phyloP scores from a whole-genome alignment of 1,139 yeast genomes.

The Magnusiomyces tetraspermus region DNA sequence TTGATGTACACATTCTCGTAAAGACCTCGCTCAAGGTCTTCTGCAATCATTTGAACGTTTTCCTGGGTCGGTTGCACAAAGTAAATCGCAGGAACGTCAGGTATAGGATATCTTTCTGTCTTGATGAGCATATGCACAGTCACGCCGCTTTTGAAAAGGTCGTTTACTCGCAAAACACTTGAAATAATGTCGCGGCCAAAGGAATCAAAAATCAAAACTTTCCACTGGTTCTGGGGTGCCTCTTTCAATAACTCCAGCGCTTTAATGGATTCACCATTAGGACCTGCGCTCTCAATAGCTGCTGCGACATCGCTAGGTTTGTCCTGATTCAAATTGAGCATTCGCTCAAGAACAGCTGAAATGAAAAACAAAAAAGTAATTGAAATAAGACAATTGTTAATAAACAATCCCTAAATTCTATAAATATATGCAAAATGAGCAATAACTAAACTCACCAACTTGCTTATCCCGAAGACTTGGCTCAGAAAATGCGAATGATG shows the following conservation, averaged over 20 bases:
- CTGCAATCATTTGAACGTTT: conserved; percentile 57
- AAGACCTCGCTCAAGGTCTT: conserved; percentile 62
- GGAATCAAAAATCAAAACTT: conserved; percentile 76
- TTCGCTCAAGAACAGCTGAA: conserved; percentile 54
- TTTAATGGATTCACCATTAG: conserved; percentile 10
- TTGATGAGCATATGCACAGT: conserved; percentile 75
- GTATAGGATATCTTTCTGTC: conserved; percentile 63
- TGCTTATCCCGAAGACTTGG: conserved; percentile 36
- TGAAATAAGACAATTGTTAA: neutral
- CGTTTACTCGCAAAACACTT: conserved; percentile 83
- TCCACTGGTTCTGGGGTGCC: conserved; percentile 69
- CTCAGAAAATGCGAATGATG: conserved; percentile 14
- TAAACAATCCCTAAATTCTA: no score
- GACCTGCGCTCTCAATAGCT: conserved; percentile 31
- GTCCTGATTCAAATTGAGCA: conserved; percentile 67
- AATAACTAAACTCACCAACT: conserved; percentile 27
- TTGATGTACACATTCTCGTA: conserved; percentile 77
- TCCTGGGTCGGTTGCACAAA: conserved; percentile 80
- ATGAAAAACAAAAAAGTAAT: conserved; percentile 9
- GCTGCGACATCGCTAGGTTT: conserved; percentile 8
- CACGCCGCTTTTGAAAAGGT: conserved; percentile 76
- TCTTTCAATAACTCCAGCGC: conserved; percentile 12
- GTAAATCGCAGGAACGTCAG: conserved; percentile 91
- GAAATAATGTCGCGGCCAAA: conserved; percentile 80
- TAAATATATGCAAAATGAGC: neutral